Evolutionary conservation across 495 filamentous ascomycete genomes (phyloP), one percentile per base, ranked within the genome.

Genomic region (Jackrogersella multiformis): DNA sequence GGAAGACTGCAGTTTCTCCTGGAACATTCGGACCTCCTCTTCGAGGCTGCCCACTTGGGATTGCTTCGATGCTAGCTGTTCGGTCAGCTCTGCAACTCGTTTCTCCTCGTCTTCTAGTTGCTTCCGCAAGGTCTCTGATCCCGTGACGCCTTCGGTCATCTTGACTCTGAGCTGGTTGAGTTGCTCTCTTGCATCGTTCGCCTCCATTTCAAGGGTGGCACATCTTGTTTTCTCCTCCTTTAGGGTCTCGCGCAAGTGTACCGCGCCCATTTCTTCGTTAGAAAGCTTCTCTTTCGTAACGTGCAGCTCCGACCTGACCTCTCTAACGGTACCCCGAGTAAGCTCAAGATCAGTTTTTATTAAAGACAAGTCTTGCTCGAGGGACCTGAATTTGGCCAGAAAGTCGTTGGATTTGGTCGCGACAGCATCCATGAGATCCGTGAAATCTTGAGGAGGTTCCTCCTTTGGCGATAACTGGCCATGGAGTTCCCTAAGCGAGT

Each of bases 81-180:
- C 82, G n/a, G 85, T 78, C 20, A 94, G 69, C 9, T 76, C 80
- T 10, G 83, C 81, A 18, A 89, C 80, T 70, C 84, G 88, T 20
- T 76, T 78, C 68, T 94, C 90, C 72, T 90, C 87, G 51, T 92
- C 88, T 13, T 85, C 85, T 45, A 95, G 77, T 32, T 86, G 84
- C 73, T 89, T 87, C 38, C 87, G 87, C 52, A 96, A 77, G 13
- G 85, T 88, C 74, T 94, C 90, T 5, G 90, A 91, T 20, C 90
- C 91, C 5, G 87, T 92, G 71, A 93, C 91, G 30, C 91, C 92
- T 38, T 90, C 89, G 4, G 88, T 84, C 71, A 95, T 86, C 74
- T 87, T 88, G 12, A 79, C 78, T 56, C 90, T 85, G 26, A 96
- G 80, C 13, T 85, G 78, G 38, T 80, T 82, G 21, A 94, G 80